phyloP scores from a whole-genome alignment of 495 filamentous ascomycete genomes.

The Aspergillus mulundensis region DNA sequence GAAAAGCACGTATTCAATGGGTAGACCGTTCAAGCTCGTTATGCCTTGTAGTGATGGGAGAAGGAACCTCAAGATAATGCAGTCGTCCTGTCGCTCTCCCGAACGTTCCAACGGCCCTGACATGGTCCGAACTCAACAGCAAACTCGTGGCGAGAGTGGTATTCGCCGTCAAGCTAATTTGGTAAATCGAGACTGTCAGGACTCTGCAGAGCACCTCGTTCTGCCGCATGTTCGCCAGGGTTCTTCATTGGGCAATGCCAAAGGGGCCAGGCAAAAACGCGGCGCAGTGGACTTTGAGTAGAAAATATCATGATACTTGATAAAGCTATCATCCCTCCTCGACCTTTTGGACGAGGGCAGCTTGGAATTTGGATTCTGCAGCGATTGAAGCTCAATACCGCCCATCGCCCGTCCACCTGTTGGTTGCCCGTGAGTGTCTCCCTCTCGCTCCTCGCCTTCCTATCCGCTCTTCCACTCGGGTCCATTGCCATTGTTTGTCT shows the following conservation, averaged over 20 bases:
- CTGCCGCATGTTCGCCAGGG: slow-evolving; percentile 25
- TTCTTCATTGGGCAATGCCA: slow-evolving; percentile 20
- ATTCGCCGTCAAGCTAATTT: slow-evolving; percentile 24
- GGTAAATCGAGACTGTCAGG: slow-evolving; percentile 23
- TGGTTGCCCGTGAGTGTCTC: slow-evolving; percentile 1
- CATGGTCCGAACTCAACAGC: slow-evolving; percentile 28
- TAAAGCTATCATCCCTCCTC: slow-evolving; percentile 21
- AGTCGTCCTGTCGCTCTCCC: slow-evolving; percentile 1
- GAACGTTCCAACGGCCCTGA: slow-evolving; percentile 27
- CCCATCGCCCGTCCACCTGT: neutral
- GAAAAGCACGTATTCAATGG: slow-evolving; percentile 1
- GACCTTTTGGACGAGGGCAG: neutral
- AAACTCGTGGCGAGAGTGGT: slow-evolving; percentile 36
- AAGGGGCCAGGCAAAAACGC: slow-evolving; percentile 14
- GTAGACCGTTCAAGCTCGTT: slow-evolving; percentile 29
- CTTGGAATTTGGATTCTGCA: slow-evolving; percentile 16
- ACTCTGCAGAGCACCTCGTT: slow-evolving; percentile 24
- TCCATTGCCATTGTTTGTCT: neutral
- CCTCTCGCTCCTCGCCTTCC: too few species aligned
- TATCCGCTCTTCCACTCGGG: neutral
- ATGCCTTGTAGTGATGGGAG: slow-evolving; percentile 22
- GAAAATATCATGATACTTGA: slow-evolving; percentile 16
- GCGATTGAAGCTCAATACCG: slow-evolving; percentile 19
- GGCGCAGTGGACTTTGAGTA: slow-evolving; percentile 18
- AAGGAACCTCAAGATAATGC: neutral